Percentiles rank a stretch among this genome's conserved stretches.
phyloP scores from a whole-genome alignment of 1,284 basidiomycete species.

The Peniophora sp. region DNA sequence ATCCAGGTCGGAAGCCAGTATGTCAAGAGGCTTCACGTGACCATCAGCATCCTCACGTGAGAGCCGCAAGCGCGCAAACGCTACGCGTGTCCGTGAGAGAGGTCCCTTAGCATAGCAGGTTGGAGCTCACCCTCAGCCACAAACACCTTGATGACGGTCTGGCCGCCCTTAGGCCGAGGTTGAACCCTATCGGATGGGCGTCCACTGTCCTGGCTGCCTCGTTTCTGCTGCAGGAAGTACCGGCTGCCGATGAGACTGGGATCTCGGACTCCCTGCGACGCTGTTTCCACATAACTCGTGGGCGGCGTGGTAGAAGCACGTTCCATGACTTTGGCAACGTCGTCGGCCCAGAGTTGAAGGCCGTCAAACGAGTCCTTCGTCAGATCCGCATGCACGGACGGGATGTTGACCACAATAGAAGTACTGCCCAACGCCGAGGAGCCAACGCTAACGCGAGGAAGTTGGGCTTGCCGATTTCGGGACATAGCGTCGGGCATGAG shows the following conservation, averaged over 20 bases:
- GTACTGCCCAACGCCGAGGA: constrained; percentile 25
- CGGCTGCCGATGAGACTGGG: constrained; percentile 77
- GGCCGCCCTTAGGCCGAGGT: constrained; percentile 23
- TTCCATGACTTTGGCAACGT: constrained; percentile 64
- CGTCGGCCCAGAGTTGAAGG: constrained; percentile 82
- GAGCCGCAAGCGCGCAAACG: constrained; percentile 34
- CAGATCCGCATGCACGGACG: constrained; percentile 56
- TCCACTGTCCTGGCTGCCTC: constrained; percentile 30
- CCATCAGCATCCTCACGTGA: constrained; percentile 13
- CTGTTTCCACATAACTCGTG: constrained; percentile 13
- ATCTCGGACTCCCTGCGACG: constrained; percentile 37
- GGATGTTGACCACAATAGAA: constrained; percentile 50
- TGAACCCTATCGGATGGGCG: constrained; percentile 17
- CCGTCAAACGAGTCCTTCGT: constrained; percentile 63
- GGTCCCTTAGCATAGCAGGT: not conserved
- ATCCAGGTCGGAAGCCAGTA: constrained; percentile 57
- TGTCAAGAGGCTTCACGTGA: constrained; percentile 40
- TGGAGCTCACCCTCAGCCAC: constrained; percentile 47
- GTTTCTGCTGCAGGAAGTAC: constrained; percentile 62
- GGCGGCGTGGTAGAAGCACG: constrained; percentile 15
- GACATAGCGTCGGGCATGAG: constrained; percentile 5
- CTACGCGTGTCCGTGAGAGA: constrained; percentile 23
- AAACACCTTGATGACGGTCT: constrained; percentile 43
- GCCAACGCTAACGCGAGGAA: constrained; percentile 1
- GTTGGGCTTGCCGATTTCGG: not conserved